Evolutionary conservation across 116 monocot genomes (phyloP), one percentile per base, ranked within the genome.

Genomic region (Phalaenopsis hybrid): DNA sequence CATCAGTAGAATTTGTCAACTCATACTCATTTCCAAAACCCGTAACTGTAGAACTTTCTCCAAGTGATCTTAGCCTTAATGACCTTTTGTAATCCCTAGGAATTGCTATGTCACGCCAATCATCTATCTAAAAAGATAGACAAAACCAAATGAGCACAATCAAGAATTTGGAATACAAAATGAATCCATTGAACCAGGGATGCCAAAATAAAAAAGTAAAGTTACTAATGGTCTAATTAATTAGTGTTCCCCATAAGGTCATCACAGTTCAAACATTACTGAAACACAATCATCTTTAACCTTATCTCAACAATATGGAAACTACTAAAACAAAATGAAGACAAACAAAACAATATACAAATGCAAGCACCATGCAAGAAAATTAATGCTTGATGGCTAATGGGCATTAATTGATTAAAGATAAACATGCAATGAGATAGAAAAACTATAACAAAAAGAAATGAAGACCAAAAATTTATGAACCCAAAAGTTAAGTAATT

Each of bases 81-180:
- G 89, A 89, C 70, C 92, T 99, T 77, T 85, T 89, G 59, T 84
- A 85, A 48, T 93, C 95, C 82, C 81, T 90, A 78, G 95, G 90
- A 85, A 90, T 55, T 84, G 90, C 88, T 79, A 97, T 86, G 44
- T 97, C 94, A 87, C 90, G 94, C 97, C 97, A 97, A 44, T 97
- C 97, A 89, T 97, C 94, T 70, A 97, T 80, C 97, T 97, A 80
- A 79, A 50, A 31, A 74, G 74, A 41, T 72, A 20, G 33, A 44
- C 46, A 75, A 20, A 75, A 75, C 45, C 75, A 75, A 45, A 45
- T 21, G 13, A 75, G 46, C n/a, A 75, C 45, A n/a, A 46, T 75
- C 12, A 75, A 6, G 4, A 25, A 33, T 72, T 16, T 72, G 12
- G 15, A 72, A 72, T 72, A 41, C 15, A 72, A 34, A 13, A 72